These are phyloP conservation scores for Candida alai DNA, from an alignment of 805 yeast genomes.

Conservation along the genomic window DNA sequence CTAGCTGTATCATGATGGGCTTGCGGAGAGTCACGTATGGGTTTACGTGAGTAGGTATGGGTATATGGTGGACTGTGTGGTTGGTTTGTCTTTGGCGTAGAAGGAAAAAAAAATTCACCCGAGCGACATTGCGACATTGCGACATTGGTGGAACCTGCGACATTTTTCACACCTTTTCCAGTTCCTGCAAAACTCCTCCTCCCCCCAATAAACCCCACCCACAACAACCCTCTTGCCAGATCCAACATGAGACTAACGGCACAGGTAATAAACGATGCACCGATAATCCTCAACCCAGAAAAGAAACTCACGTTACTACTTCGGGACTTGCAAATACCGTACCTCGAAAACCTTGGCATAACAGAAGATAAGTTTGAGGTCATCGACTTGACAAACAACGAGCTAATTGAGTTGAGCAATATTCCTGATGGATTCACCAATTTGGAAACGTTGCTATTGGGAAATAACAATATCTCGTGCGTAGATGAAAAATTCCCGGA, in stretches of 20 bases:
- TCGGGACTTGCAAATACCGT: conserved; percentile 29
- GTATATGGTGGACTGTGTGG: neutral
- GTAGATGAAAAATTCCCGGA: conserved; percentile 32
- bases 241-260: conserved; percentile 34
- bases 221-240: no score
- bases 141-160: neutral
- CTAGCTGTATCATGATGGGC: conserved; percentile 37
- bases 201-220: no score
- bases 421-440: conserved; percentile 35
- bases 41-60: neutral
- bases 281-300: conserved; percentile 31
- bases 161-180: conserved; percentile 1
- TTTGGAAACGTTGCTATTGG: conserved; percentile 52
- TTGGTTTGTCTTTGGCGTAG: neutral
- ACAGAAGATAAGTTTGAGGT: conserved; percentile 39
- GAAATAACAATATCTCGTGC: conserved; percentile 54
- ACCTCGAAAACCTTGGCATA: conserved; percentile 33
- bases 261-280: conserved; percentile 26
- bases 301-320: conserved; percentile 33
- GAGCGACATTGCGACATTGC: neutral
- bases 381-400: conserved; percentile 76
- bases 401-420: conserved; percentile 50
- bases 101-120: conserved; percentile 1
- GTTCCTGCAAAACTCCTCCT: no score
- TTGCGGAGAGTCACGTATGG: neutral